Conservation (phyloP, 495 filamentous ascomycete genomes). For the Ascobolus immersus region DNA sequence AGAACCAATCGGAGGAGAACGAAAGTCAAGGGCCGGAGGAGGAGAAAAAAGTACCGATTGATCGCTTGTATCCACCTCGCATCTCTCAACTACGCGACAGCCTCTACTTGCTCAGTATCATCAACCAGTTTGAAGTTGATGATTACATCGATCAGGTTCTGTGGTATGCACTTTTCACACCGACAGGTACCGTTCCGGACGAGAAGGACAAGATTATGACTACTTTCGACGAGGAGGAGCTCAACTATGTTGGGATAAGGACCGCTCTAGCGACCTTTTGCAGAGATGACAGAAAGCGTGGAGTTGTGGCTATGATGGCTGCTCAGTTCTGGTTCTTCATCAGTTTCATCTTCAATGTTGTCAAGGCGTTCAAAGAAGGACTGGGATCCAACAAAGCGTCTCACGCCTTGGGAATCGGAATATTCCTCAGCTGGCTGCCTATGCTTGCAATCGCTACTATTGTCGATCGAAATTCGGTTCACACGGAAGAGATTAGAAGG, state of each 20-base stretch:
- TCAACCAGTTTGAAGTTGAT: constrained; percentile 25
- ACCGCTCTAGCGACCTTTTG: not conserved
- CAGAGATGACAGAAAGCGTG: constrained; percentile 3
- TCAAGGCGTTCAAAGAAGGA: constrained; percentile 20
- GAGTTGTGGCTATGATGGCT: constrained; percentile 7
- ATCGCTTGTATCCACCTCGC: no score
- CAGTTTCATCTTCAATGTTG: constrained; percentile 20
- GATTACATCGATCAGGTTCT: no score
- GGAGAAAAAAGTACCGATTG: no score
- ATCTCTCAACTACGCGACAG: constrained; percentile 21
- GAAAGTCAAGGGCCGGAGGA: no score
- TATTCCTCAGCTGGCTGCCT: constrained; percentile 25
- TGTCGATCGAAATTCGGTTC: constrained; percentile 25
- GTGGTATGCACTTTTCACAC: no score
- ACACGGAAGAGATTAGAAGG: constrained; percentile 17
- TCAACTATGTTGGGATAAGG: constrained; percentile 3
- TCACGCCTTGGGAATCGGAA: constrained; percentile 24
- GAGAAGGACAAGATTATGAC: no score
- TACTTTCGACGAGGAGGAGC: no score
- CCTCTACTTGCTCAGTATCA: constrained; percentile 20
- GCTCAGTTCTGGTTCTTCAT: constrained; percentile 12
- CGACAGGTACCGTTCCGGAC: no score
- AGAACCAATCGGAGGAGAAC: no score
- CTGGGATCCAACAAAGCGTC: constrained; percentile 19
- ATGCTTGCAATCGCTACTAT: constrained; percentile 23